Evolutionary conservation across 164 flowering plant genomes (phyloP), one percentile per base, ranked within the genome.

Genomic region (Kingdonia uniflora): DNA sequence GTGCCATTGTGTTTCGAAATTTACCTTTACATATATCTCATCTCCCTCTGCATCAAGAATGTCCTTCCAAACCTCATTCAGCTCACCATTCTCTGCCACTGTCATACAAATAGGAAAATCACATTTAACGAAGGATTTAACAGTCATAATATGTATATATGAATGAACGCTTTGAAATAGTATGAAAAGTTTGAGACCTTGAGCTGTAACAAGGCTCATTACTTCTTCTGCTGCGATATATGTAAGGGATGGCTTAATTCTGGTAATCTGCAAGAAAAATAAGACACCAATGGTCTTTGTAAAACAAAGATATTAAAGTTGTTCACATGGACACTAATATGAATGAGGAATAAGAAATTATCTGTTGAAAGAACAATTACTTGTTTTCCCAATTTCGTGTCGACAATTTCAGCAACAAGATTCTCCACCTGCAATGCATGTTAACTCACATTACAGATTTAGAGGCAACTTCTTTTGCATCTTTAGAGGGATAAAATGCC

Each of bases 141-240:
- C n/a, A 41, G 4, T 41, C 44, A 14, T 11, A 11, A 41, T 41
- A 14, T 14, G 11, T 16, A 19, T 12, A 5, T 12, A 44, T n/a
- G n/a, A 8, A 44, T 10, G 6, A 17, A 0, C 19, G 6, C 13
- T 42, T 42, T 42, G 49, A 13, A 44, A 22, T 12, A 48, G 43
- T 43, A n/a, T 25, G 48, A 59, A 52, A 17, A 41, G 22, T 43
- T 46, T 44, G 59, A 29, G 26, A 92, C 99, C 95, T 80, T 92
- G 99, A 71, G 99, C 96, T 54, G 95, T 88, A 37, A 92, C 99
- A 15, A 88, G 95, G 73, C 99, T 81, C 96, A 92, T 92, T 61
- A 92, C 60, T 81, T 92, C 95, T 80, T 85, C 91, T 19, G 96
- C 87, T 14, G 96, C 95, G 44, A 92, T 77, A 54, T 80, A 85